Base-by-base conservation (phyloP, 805 yeast species). In the Metschnikowia amazonensis region DNA sequence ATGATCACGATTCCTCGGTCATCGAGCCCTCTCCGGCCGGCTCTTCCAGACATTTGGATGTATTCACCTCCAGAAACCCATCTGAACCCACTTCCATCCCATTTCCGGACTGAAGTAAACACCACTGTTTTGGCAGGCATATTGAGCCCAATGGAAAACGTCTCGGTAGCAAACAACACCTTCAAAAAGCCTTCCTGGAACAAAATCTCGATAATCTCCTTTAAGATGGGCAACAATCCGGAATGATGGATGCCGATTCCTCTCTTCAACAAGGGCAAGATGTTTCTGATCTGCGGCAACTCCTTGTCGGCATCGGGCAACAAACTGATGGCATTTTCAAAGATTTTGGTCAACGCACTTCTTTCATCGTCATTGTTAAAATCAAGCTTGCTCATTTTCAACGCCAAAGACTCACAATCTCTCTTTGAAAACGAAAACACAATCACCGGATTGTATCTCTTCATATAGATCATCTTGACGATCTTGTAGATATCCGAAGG, bases 51-150 rank as follows among this genome's bases (percentile, higher is more conserved):
- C 99, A 94, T 94, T 71, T 94, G 99, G 62, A 94, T 94, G 68
- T 94, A 94, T 70, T 94, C 99, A 73, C 99, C 99, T 48, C 99
- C 99, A 46, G 96, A 87, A 27, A 94, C 97, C 99, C 99, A 94
- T 69, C 99, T 82, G 75, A 92, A 89, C 16, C 92, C 95, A 51
- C 80, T 82, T 58, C 99, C 99, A 70, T 94, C 99, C 96, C 97
- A 94, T 65, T 94, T 94, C 63, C 99, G 81, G 17, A 94, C 99
- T 28, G 92, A 87, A 0, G 99, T 94, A 66, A 94, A 94, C 2
- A 94, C 99, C 36, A 94, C 99, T 0, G 99, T 94, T 60, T 94
- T 94, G 9, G 99, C 98, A 58, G 99, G 99, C 99, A 94, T 94
- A 69, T 94, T 94, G 43, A 94, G 79, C 42, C 99, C 99, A 70